These are phyloP conservation scores for Wickerhamiella parazyma DNA, from an alignment of 805 yeast genomes.

Conservation along the genomic window DNA sequence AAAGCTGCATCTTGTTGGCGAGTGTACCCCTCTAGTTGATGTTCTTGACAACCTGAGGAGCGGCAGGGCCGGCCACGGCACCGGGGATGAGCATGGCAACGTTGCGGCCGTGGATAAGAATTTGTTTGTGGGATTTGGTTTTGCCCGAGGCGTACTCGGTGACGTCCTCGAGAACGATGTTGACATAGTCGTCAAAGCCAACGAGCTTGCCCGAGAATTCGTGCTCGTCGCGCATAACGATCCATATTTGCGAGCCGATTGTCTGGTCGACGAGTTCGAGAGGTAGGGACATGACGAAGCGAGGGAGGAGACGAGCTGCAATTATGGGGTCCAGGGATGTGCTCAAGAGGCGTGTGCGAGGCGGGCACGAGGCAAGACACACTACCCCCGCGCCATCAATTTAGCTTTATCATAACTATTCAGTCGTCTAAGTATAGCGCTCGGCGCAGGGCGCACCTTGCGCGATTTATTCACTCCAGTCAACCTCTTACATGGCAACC, in stretches of 20 bases:
- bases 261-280: constrained; percentile 79
- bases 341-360: constrained; percentile 74
- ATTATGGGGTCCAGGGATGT: too few relatives aligned
- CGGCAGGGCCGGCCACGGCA: constrained; percentile 17
- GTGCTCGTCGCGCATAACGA: constrained; percentile 47
- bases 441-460: too few relatives aligned
- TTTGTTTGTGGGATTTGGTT: constrained; percentile 22
- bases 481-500: constrained; percentile 70
- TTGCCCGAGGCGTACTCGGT: constrained; percentile 35
- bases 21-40: too few relatives aligned
- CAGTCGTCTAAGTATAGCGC: too few relatives aligned
- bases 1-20: too few relatives aligned
- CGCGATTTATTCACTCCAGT: too few relatives aligned
- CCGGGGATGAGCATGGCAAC: constrained; percentile 29
- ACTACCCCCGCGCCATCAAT: too few relatives aligned
- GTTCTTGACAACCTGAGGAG: constrained; percentile 8
- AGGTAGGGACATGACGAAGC: constrained; percentile 38
- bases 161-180: constrained; percentile 69
- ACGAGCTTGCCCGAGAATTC: constrained; percentile 81
- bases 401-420: too few relatives aligned
- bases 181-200: constrained; percentile 94
- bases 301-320: too few relatives aligned
- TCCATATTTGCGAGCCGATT: constrained; percentile 67
- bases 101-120: constrained; percentile 29
- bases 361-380: constrained; percentile 28